A percentile compares a stretch with the other conserved stretches of the same genome.
Conservation (phyloP, 768 basidiomycete species). For the Lyophyllum semitale region DNA sequence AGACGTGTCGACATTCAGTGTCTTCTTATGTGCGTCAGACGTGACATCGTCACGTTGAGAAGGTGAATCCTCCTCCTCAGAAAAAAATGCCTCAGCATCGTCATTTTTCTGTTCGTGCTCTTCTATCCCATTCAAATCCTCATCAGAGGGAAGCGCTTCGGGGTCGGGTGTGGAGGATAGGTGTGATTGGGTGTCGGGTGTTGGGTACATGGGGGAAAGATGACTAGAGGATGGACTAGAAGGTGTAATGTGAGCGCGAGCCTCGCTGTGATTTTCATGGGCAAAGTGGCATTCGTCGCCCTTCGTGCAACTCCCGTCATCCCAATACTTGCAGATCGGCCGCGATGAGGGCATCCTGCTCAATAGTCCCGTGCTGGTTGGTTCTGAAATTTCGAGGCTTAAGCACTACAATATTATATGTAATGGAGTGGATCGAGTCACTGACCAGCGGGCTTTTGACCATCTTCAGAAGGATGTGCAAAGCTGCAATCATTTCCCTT, state of each 20-base stretch:
- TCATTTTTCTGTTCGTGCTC: background rate
- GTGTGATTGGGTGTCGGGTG: background rate
- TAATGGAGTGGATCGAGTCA: background rate
- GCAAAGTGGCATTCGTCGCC: slow-evolving; percentile 11
- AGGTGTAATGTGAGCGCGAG: background rate
- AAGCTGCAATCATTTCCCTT: slow-evolving; percentile 18
- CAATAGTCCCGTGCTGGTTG: background rate
- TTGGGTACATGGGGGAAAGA: background rate
- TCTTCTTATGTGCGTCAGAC: background rate
- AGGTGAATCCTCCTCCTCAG: background rate
- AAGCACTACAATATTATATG: background rate
- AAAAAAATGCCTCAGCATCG: background rate
- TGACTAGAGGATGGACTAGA: background rate
- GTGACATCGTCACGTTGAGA: background rate
- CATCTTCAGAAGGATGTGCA: slow-evolving; percentile 2
- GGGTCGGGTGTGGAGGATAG: background rate
- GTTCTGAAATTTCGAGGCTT: background rate
- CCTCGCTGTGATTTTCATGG: slow-evolving; percentile 1
- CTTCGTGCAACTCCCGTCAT: slow-evolving; percentile 5
- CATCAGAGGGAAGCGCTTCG: background rate
- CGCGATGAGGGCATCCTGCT: background rate
- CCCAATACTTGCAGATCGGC: slow-evolving; percentile 12
- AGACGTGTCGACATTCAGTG: background rate
- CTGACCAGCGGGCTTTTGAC: slow-evolving; percentile 1
- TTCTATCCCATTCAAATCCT: background rate